These are phyloP conservation scores for Metschnikowia dekortorum DNA, from an alignment of 805 yeast genomes.

Conservation along the genomic window DNA sequence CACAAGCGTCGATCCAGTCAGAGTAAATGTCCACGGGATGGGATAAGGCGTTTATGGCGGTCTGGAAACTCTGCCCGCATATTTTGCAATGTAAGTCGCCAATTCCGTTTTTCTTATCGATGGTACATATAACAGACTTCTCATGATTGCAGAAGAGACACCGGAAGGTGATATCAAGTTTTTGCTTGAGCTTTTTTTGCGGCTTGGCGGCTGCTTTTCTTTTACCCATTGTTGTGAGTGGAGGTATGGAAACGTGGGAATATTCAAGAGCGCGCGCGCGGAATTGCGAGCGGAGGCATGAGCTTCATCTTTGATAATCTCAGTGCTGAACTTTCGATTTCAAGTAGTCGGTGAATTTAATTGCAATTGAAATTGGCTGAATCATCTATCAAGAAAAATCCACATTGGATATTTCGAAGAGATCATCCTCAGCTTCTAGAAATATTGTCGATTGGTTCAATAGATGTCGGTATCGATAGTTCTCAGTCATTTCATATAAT, in stretches of 20 bases:
- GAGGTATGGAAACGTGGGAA: neutral
- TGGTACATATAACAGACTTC: conserved; percentile 77
- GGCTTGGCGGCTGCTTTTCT: conserved; percentile 80
- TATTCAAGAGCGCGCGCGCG: neutral
- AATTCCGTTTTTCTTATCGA: conserved; percentile 81
- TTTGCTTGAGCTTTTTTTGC: conserved; percentile 70
- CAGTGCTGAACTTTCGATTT: no score
- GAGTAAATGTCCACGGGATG: conserved; percentile 94
- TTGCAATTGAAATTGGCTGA: no score
- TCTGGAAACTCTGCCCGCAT: conserved; percentile 91
- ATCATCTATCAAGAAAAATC: no score
- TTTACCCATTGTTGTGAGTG: conserved; percentile 51
- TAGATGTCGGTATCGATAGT: no score
- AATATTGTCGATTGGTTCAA: no score
- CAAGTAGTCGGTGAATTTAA: no score
- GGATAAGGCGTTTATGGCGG: conserved; percentile 74
- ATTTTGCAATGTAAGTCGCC: conserved; percentile 87
- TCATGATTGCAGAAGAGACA: conserved; percentile 97
- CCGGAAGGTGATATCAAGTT: conserved; percentile 74
- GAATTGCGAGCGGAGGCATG: no score
- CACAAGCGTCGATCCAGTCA: conserved; percentile 98
- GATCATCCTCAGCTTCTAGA: no score
- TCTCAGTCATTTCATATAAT: no score
- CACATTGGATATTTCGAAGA: no score
- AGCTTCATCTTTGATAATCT: no score